phyloP scores from a whole-genome alignment of 768 basidiomycete genomes.

The Naganishia antarctica region DNA sequence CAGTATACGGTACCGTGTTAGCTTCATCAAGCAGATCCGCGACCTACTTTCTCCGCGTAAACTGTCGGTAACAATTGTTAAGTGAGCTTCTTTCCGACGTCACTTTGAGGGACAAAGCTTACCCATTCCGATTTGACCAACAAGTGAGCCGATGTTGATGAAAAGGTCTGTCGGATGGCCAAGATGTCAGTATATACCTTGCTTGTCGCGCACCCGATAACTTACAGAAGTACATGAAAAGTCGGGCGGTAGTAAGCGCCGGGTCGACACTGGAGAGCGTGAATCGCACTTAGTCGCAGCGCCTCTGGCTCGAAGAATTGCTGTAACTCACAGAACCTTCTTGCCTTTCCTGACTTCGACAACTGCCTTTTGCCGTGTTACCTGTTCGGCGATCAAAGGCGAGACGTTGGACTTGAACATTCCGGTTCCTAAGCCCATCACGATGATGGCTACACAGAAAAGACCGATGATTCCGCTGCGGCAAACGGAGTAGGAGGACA shows the following conservation, averaged over 20 bases:
- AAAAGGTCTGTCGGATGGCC: constrained; percentile 55
- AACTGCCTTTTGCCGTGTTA: constrained; percentile 24
- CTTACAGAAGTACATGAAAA: constrained; percentile 57
- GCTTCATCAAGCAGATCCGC: too few species aligned
- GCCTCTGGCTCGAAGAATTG: not conserved
- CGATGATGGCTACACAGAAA: constrained; percentile 59
- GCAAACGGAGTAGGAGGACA: constrained; percentile 60
- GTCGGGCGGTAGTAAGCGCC: constrained; percentile 60
- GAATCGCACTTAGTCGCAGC: not conserved
- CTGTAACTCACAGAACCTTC: constrained; percentile 7
- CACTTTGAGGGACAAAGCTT: not conserved
- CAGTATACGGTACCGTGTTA: not conserved
- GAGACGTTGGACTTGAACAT: constrained; percentile 74
- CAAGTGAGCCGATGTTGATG: constrained; percentile 67
- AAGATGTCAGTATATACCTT: not conserved
- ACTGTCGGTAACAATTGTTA: not conserved
- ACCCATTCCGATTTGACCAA: constrained; percentile 66
- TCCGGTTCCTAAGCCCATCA: constrained; percentile 61
- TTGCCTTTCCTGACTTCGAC: constrained; percentile 21
- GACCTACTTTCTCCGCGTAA: constrained; percentile 24
- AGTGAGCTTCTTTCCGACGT: not conserved
- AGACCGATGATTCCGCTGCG: constrained; percentile 53
- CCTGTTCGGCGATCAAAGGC: constrained; percentile 71
- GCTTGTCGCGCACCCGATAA: constrained; percentile 52
- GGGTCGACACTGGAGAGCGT: constrained; percentile 61